These are phyloP conservation scores for Verticillium zaregamsianum DNA, from an alignment of 2,329 filamentous ascomycete genomes.

Conservation along the genomic window DNA sequence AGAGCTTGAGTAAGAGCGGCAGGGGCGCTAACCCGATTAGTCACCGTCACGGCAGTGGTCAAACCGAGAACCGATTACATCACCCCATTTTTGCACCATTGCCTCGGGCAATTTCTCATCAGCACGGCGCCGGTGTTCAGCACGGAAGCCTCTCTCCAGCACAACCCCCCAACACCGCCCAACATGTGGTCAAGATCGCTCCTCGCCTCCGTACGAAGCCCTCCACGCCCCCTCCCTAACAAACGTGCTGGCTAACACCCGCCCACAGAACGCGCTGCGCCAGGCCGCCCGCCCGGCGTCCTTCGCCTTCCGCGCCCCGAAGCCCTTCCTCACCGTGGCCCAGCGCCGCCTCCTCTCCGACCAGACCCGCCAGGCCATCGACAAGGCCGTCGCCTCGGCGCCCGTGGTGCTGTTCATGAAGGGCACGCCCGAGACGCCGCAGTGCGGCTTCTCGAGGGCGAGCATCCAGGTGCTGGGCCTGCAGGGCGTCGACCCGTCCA, in stretches of 20 bases:
- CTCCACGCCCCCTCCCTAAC: neutral
- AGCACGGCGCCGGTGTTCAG: neutral
- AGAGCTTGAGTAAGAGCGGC: too few relatives aligned
- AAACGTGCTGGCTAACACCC: slow-evolving; percentile 15
- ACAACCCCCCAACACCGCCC: neutral
- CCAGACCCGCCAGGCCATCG: slow-evolving; percentile 77
- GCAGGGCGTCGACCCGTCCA: slow-evolving; percentile 90
- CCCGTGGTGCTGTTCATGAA: slow-evolving; percentile 99
- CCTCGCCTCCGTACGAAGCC: slow-evolving; percentile 1
- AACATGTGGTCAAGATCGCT: slow-evolving; percentile 5
- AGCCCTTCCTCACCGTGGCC: slow-evolving; percentile 20
- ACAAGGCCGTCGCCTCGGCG: slow-evolving; percentile 80
- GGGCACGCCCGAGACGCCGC: slow-evolving; percentile 90
- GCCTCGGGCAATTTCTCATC: neutral
- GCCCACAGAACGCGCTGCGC: slow-evolving; percentile 29
- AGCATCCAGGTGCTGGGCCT: slow-evolving; percentile 92
- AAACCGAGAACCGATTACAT: slow-evolving; percentile 7
- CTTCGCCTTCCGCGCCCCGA: slow-evolving; percentile 15
- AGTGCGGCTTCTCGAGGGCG: slow-evolving; percentile 94
- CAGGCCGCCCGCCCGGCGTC: slow-evolving; percentile 31
- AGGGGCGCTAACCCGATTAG: neutral
- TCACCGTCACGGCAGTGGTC: neutral
- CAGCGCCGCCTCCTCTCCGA: slow-evolving; percentile 71
- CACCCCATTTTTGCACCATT: slow-evolving; percentile 8
- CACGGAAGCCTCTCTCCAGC: neutral